phyloP scores from a whole-genome alignment of 306 rosid genomes.

The Dalbergia oliveri region DNA sequence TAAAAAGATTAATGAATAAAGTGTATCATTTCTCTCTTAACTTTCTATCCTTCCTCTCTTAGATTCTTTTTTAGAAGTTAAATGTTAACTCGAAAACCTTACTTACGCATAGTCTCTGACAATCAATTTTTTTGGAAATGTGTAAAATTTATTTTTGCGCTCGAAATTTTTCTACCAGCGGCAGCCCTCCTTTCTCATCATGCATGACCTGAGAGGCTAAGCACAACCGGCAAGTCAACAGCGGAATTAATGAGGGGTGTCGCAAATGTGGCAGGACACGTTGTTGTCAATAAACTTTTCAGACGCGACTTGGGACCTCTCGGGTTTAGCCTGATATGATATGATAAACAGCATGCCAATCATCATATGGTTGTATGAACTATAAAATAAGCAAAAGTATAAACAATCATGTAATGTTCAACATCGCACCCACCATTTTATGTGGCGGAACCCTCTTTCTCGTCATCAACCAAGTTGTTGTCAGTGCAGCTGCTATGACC shows the following conservation, averaged over 20 bases:
- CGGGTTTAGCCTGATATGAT: slow-evolving; percentile 2
- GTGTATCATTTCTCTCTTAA: no score
- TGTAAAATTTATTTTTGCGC: no score
- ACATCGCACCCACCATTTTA: slow-evolving; percentile 31
- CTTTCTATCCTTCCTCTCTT: no score
- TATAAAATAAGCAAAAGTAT: slow-evolving; percentile 11
- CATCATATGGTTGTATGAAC: slow-evolving; percentile 40
- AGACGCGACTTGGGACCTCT: slow-evolving; percentile 37
- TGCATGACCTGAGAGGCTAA: slow-evolving; percentile 4
- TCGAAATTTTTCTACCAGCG: no score
- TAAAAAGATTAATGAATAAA: no score
- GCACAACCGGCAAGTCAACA: slow-evolving; percentile 3
- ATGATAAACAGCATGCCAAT: slow-evolving; percentile 38
- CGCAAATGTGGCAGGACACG: slow-evolving; percentile 39
- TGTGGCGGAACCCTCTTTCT: slow-evolving; percentile 46
- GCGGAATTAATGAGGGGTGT: slow-evolving; percentile 6
- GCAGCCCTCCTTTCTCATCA: not conserved
- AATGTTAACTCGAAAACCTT: no score
- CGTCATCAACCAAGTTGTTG: slow-evolving; percentile 33
- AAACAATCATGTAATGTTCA: slow-evolving; percentile 38
- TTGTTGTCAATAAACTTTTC: slow-evolving; percentile 43
- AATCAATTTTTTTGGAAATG: no score
- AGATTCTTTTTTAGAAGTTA: no score
- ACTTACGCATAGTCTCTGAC: no score
- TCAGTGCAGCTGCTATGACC: slow-evolving; percentile 39